Evolutionary conservation across 805 yeast genomes (phyloP).

Genomic region (Pichia heedii): DNA sequence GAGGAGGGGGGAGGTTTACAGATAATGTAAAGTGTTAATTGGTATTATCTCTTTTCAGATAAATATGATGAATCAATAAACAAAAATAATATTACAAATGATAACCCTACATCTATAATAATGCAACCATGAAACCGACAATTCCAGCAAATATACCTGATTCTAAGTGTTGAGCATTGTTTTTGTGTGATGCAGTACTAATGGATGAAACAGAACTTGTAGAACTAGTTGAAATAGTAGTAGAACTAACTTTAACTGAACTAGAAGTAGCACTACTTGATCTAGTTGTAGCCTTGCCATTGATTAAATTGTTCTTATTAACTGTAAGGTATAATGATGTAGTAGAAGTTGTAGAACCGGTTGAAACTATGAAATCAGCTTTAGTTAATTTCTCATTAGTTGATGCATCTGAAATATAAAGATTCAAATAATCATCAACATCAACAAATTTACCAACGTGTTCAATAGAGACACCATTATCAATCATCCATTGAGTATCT

Average conservation of each 20-base stretch:
- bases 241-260: constrained; percentile 5
- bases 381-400: constrained; percentile 27
- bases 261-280: constrained; percentile 13
- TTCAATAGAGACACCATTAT: constrained; percentile 38
- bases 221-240: constrained; percentile 13
- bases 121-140: constrained; percentile 31
- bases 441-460: constrained; percentile 38
- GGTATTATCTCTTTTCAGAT: too few relatives aligned
- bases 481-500: constrained; percentile 34
- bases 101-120: constrained; percentile 29
- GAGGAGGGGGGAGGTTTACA: too few relatives aligned
- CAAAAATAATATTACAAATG: background rate
- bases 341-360: constrained; percentile 6
- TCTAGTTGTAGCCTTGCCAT: constrained; percentile 22
- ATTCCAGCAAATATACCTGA: constrained; percentile 21
- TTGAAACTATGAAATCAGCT: constrained; percentile 4
- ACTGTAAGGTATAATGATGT: constrained; percentile 15
- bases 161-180: constrained; percentile 18
- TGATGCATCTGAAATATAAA: constrained; percentile 26
- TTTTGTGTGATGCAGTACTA: constrained; percentile 16
- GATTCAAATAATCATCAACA: constrained; percentile 21
- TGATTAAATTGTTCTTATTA: constrained; percentile 28
- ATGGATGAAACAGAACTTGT: constrained; percentile 15
- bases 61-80: background rate
- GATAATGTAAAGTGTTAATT: too few relatives aligned